These are phyloP conservation scores for Fragaria iinumae DNA, from an alignment of 306 rosid genomes.

Conservation along the genomic window DNA sequence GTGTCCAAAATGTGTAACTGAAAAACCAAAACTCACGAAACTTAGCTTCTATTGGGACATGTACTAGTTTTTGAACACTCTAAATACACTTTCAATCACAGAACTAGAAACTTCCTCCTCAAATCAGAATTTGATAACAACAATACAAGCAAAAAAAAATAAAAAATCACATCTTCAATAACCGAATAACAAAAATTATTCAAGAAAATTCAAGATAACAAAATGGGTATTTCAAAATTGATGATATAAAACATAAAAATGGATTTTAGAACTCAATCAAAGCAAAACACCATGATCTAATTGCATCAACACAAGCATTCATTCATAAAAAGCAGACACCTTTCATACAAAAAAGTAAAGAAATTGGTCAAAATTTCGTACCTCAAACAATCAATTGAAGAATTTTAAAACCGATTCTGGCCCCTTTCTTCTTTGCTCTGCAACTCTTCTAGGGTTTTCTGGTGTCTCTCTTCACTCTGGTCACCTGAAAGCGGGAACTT, in stretches of 20 bases:
- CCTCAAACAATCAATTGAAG: background rate
- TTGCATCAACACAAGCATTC: background rate
- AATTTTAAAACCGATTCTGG: background rate
- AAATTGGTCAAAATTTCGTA: background rate
- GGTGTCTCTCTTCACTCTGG: too few relatives aligned
- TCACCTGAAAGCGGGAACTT: background rate
- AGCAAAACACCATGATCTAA: background rate
- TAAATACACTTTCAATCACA: background rate
- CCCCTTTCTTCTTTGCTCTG: background rate
- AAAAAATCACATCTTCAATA: background rate
- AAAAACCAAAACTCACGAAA: background rate
- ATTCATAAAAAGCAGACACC: background rate
- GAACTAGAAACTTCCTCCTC: background rate
- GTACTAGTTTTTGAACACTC: background rate
- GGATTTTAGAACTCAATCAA: background rate
- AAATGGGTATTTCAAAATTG: background rate
- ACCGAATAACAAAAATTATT: background rate
- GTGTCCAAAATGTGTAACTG: background rate
- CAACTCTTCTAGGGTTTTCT: background rate
- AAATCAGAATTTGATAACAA: background rate
- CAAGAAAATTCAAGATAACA: background rate
- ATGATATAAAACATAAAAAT: background rate
- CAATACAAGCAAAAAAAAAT: background rate
- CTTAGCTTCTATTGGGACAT: background rate
- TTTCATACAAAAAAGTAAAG: background rate